phyloP scores from a whole-genome alignment of 257 asterid species.

The Verbascum thapsus region DNA sequence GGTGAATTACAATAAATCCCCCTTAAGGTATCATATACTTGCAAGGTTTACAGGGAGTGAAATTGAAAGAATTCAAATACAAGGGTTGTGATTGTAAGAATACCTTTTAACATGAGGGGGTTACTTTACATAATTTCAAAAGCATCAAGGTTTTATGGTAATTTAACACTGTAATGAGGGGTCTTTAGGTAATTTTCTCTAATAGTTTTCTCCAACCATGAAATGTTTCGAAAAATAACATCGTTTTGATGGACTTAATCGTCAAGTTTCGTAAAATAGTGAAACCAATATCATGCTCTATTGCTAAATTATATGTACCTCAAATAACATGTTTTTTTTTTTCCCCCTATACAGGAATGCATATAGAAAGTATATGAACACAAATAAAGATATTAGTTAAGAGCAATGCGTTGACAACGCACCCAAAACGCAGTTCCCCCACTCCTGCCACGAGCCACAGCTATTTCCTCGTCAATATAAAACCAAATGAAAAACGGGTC shows the following conservation, averaged over 20 bases:
- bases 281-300: neutral
- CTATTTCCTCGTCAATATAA: constrained; percentile 87
- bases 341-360: constrained; percentile 21
- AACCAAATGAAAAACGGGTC: constrained; percentile 92
- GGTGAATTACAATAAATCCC: too few relatives aligned
- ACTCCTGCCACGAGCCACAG: constrained; percentile 93
- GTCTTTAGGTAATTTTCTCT: too few relatives aligned
- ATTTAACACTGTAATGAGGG: too few relatives aligned
- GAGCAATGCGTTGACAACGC: constrained; percentile 52
- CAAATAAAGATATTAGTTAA: constrained; percentile 11
- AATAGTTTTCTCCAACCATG: neutral
- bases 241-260: neutral
- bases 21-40: too few relatives aligned
- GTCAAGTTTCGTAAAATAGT: neutral
- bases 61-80: too few relatives aligned
- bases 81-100: too few relatives aligned
- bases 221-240: neutral
- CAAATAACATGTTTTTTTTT: neutral
- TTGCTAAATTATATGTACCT: neutral
- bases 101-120: too few relatives aligned
- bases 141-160: too few relatives aligned
- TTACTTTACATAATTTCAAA: too few relatives aligned
- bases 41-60: too few relatives aligned
- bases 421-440: constrained; percentile 99
- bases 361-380: constrained; percentile 17